Conservation (phyloP, 768 basidiomycete genomes). For the Omphalotus guepiniiformis region DNA sequence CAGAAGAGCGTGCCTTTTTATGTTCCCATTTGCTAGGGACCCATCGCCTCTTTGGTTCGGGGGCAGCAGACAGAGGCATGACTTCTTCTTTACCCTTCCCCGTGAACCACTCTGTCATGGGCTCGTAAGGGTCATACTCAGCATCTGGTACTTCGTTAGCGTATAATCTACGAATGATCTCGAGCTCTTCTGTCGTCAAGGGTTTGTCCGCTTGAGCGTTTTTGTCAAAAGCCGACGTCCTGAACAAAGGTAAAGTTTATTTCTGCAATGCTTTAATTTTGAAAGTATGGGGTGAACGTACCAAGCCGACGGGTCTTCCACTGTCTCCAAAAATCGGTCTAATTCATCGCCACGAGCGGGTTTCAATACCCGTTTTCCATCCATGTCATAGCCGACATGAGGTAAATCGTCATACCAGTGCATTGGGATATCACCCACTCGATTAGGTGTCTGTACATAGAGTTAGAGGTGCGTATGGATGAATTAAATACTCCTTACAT, state of each 20-base stretch:
- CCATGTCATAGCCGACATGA: slow-evolving; percentile 95
- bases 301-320: slow-evolving; percentile 92
- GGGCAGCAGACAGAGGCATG: slow-evolving; percentile 88
- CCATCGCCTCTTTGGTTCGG: slow-evolving; percentile 96
- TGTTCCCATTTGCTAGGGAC: slow-evolving; percentile 99
- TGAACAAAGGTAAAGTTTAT: too few species aligned
- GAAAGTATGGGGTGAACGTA: slow-evolving; percentile 27
- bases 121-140: slow-evolving; percentile 87
- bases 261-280: background rate
- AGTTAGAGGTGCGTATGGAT: slow-evolving; percentile 11
- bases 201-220: slow-evolving; percentile 81
- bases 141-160: slow-evolving; percentile 89
- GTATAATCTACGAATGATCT: slow-evolving; percentile 91
- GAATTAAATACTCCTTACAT: slow-evolving; percentile 46
- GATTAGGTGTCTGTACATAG: slow-evolving; percentile 76
- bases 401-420: slow-evolving; percentile 99
- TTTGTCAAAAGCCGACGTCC: slow-evolving; percentile 93
- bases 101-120: slow-evolving; percentile 95
- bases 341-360: slow-evolving; percentile 95
- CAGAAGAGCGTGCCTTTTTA: slow-evolving; percentile 69
- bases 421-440: slow-evolving; percentile 90
- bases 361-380: slow-evolving; percentile 90
- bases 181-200: slow-evolving; percentile 85
- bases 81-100: slow-evolving; percentile 91
- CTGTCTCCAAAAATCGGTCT: slow-evolving; percentile 92